Evolutionary conservation across 1,284 basidiomycete species (phyloP).

Genomic region (Apiotrichum veenhuisii): DNA sequence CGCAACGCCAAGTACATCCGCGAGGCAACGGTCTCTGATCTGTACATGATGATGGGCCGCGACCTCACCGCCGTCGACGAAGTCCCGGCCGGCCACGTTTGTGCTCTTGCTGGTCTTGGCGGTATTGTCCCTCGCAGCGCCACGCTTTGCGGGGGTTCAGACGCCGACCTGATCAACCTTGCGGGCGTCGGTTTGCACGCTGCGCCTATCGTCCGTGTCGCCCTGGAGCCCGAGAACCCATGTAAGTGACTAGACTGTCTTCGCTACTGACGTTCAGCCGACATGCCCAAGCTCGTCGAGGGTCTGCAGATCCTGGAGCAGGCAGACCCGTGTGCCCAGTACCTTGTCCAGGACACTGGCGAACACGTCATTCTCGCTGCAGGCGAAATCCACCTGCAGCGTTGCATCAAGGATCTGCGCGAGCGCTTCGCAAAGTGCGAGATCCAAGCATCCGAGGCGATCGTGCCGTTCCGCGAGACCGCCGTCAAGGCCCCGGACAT

Average conservation of each 20-base stretch:
- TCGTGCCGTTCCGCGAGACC: slow-evolving; percentile 97
- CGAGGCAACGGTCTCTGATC: slow-evolving; percentile 63
- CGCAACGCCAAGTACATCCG: slow-evolving; percentile 65
- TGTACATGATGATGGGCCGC: slow-evolving; percentile 98
- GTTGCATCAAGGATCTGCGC: slow-evolving; percentile 89
- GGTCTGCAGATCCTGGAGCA: slow-evolving; percentile 89
- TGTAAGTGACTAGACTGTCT: slow-evolving; percentile 37
- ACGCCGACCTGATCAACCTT: slow-evolving; percentile 68
- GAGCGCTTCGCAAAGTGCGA: slow-evolving; percentile 92
- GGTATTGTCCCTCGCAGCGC: slow-evolving; percentile 87
- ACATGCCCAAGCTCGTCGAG: slow-evolving; percentile 85
- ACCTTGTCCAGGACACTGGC: slow-evolving; percentile 92
- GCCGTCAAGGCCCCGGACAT: slow-evolving; percentile 81
- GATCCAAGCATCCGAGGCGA: slow-evolving; percentile 89
- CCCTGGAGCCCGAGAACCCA: slow-evolving; percentile 81
- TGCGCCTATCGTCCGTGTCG: slow-evolving; percentile 91
- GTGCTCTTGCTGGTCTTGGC: slow-evolving; percentile 85
- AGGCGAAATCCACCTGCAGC: slow-evolving; percentile 94
- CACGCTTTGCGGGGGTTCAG: slow-evolving; percentile 70
- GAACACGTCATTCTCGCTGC: slow-evolving; percentile 97
- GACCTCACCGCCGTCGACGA: slow-evolving; percentile 78
- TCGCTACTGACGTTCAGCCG: slow-evolving; percentile 53
- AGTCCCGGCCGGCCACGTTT: slow-evolving; percentile 93
- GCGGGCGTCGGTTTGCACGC: slow-evolving; percentile 69
- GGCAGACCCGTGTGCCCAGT: slow-evolving; percentile 95